A percentile compares a stretch with the other conserved stretches of the same genome.
Conservation (phyloP, 2,329 filamentous ascomycete genomes). For the Grosmannia clavigera region DNA sequence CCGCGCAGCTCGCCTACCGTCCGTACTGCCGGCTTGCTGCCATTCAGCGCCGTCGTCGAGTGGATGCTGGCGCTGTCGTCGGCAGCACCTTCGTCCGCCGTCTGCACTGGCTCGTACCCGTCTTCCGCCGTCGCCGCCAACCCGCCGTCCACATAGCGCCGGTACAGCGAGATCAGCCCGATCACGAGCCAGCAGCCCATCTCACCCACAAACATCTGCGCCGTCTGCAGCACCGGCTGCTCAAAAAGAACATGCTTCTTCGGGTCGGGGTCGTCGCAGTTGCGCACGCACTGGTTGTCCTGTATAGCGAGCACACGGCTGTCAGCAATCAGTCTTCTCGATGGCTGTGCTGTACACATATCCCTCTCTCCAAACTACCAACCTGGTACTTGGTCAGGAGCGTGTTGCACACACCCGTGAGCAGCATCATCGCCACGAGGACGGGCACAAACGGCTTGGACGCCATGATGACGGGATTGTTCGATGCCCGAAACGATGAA, state of each 20-base stretch:
- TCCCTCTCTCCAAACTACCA: background rate
- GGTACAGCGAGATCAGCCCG: slow-evolving; percentile 54
- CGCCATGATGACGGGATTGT: slow-evolving; percentile 42
- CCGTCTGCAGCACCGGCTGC: slow-evolving; percentile 90
- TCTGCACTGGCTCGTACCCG: slow-evolving; percentile 55
- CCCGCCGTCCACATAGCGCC: slow-evolving; percentile 32
- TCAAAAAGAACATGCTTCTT: slow-evolving; percentile 65
- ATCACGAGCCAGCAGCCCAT: slow-evolving; percentile 93
- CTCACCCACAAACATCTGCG: slow-evolving; percentile 97
- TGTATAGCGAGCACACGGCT: slow-evolving; percentile 19
- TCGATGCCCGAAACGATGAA: background rate
- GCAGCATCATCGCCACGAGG: slow-evolving; percentile 88
- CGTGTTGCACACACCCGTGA: slow-evolving; percentile 94
- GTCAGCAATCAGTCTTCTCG: background rate
- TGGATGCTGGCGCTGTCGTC: slow-evolving; percentile 33
- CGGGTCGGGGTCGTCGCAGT: slow-evolving; percentile 64
- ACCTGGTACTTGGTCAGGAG: slow-evolving; percentile 91
- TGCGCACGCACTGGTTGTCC: slow-evolving; percentile 93
- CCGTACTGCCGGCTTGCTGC: slow-evolving; percentile 19
- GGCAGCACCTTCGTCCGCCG: slow-evolving; percentile 30
- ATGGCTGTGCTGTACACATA: no score
- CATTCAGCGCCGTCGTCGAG: slow-evolving; percentile 29
- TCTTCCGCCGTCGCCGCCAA: slow-evolving; percentile 21
- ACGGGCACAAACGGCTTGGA: slow-evolving; percentile 63
- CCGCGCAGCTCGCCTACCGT: slow-evolving; percentile 48